Evolutionary conservation across 2,329 filamentous ascomycete genomes (phyloP).

Genomic region (Cladobotryum protrusum): DNA sequence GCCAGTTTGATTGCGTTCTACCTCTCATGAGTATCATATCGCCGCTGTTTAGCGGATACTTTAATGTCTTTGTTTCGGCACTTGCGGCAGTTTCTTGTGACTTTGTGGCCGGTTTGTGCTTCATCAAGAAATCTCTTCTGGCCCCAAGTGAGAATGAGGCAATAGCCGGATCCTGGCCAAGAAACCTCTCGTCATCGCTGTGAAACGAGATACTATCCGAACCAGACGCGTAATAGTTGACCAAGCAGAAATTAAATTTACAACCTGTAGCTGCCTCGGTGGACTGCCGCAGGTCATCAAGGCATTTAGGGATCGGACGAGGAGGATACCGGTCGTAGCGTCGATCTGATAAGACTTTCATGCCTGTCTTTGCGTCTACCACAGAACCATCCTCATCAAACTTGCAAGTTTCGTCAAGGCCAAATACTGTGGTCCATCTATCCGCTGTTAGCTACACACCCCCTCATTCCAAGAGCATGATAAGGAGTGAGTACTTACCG

Average conservation of each 20-base stretch:
- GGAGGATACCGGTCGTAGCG: constrained; percentile 51
- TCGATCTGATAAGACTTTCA: constrained; percentile 42
- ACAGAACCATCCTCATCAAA: constrained; percentile 45
- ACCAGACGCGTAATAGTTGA: constrained; percentile 78
- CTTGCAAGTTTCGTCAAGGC: constrained; percentile 54
- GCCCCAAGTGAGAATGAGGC: constrained; percentile 70
- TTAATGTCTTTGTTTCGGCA: constrained; percentile 33
- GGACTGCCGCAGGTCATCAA: constrained; percentile 55
- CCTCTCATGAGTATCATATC: constrained; percentile 79
- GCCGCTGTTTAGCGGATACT: constrained; percentile 54
- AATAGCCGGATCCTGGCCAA: constrained; percentile 63
- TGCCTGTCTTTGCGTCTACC: constrained; percentile 37
- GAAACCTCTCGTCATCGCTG: constrained; percentile 73
- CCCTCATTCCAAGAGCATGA: not conserved
- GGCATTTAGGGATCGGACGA: constrained; percentile 63
- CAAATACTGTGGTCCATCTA: constrained; percentile 51
- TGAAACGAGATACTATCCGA: constrained; percentile 74
- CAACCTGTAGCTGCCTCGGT: constrained; percentile 62
- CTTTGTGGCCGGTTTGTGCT: constrained; percentile 57
- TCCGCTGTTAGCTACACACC: not conserved
- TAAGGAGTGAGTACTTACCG: constrained; percentile 26
- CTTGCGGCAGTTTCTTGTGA: not conserved
- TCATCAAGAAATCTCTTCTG: constrained; percentile 69
- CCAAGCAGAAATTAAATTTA: constrained; percentile 70
- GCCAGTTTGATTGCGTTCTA: constrained; percentile 66